Percentiles rank a stretch among this genome's conserved stretches.
Conservation (phyloP, 2,329 filamentous ascomycete genomes). For the Xylariaceae sp. region DNA sequence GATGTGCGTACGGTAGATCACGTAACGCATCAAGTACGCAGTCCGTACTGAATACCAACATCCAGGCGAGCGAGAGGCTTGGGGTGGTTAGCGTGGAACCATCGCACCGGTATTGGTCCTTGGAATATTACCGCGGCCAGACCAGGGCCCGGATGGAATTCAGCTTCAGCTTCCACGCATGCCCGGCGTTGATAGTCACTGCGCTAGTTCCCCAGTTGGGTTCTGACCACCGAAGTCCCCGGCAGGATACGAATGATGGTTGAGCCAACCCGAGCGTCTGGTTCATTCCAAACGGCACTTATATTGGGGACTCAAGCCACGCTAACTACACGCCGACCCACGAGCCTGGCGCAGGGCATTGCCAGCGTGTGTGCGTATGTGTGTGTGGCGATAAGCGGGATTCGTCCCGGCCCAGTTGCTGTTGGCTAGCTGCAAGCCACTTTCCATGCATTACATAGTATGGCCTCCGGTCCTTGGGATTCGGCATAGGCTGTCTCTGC, state of each 20-base stretch:
- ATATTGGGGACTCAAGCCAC: background rate
- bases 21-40: background rate
- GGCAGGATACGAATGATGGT: background rate
- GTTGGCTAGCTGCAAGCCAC: conserved; percentile 19
- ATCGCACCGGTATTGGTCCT: background rate
- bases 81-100: background rate
- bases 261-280: conserved; percentile 13
- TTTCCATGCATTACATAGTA: conserved; percentile 15
- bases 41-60: background rate
- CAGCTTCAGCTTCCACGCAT: background rate
- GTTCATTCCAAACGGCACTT: conserved; percentile 7
- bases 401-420: conserved; percentile 11
- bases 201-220: background rate
- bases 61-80: background rate
- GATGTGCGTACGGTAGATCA: background rate
- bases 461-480: conserved; percentile 2
- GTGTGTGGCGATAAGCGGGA: conserved; percentile 14
- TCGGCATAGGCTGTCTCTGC: background rate
- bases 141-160: background rate
- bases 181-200: no score
- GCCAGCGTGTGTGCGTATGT: conserved; percentile 6
- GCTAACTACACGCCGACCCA: background rate
- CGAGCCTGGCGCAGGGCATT: conserved; percentile 21
- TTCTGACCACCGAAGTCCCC: conserved; percentile 6
- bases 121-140: background rate